Evolutionary conservation across 352 stramenopile genomes (phyloP).

Genomic region (Globisporangium mamillatum): DNA sequence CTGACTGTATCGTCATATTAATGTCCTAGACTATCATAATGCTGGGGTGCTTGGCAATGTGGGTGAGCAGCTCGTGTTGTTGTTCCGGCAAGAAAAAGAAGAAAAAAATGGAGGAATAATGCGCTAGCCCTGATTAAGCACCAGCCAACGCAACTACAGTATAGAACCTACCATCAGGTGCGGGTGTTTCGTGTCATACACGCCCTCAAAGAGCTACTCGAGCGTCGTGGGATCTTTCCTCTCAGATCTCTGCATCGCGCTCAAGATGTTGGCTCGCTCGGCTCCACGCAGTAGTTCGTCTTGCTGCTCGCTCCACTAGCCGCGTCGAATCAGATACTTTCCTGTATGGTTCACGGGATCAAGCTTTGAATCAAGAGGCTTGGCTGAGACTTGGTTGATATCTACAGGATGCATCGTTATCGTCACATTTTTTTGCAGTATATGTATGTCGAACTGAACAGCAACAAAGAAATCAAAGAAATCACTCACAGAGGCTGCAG

Average conservation of each 20-base stretch:
- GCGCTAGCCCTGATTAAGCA: not conserved
- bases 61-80: not conserved
- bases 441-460: not conserved
- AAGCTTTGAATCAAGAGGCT: not conserved
- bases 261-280: slow-evolving; percentile 83
- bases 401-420: not conserved
- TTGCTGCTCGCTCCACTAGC: slow-evolving; percentile 33
- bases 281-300: slow-evolving; percentile 79
- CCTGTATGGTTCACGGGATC: not conserved
- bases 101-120: not conserved
- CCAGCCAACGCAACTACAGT: not conserved
- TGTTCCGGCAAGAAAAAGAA: not conserved
- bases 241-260: slow-evolving; percentile 88
- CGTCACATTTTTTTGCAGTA: not conserved
- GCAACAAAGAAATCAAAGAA: not conserved
- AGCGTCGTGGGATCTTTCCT: slow-evolving; percentile 83
- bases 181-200: slow-evolving; percentile 93
- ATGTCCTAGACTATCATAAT: not conserved
- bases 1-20: not conserved
- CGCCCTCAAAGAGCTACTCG: slow-evolving; percentile 95
- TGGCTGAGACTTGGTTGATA: not conserved
- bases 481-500: not conserved
- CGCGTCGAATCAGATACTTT: not conserved
- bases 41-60: not conserved
- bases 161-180: slow-evolving; percentile 79